Evolutionary conservation across 805 yeast genomes (phyloP), one percentile per base, ranked within the genome.

Genomic region (Cyberlindnera mycetangii): DNA sequence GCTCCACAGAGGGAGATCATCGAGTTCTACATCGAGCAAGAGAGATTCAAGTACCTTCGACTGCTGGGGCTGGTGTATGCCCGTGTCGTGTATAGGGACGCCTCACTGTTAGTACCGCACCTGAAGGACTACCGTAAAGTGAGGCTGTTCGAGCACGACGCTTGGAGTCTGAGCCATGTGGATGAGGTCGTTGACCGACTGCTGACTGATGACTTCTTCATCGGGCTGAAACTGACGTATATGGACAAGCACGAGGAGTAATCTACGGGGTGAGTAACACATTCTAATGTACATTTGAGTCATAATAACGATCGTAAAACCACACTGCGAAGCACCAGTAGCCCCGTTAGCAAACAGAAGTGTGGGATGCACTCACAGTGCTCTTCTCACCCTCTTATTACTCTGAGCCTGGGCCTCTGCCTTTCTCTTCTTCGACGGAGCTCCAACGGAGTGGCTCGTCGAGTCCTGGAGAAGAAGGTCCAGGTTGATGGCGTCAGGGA

Each of bases 401-500:
- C 49, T 49, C 18, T 54, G 56, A 15, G 49, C 52, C 17, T 48
- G 39, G 8, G 34, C 44, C 19, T 44, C 52, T 7, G 51, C 50
- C 37, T 47, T 51, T 45, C 58, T 51, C 54, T 53, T 59, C 45
- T 51, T 58, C 25, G 15, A 10, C 6, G 32, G 18, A 16, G 39
- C 16, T 7, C 32, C 18, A 18, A 12, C 25, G 24, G 8, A 20
- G 20, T 33, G 24, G 9, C 36, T 33, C n/a, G 41, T 30, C 16
- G 57, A 59, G 47, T 79, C 85, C 15, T 79, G 74, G 39, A 85
- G 65, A 24, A 83, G 60, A 15, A 73, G 65, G 46, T 85, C 92
- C 39, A 92, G 65, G 45, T 92, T 88, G 50, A 90, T 66, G 16
- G 89, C 82, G 54, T 90, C 98, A 0, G 97, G 97, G 24, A 90